phyloP scores from a whole-genome alignment of 495 filamentous ascomycete genomes.

The Astrothelium macrocarpum region DNA sequence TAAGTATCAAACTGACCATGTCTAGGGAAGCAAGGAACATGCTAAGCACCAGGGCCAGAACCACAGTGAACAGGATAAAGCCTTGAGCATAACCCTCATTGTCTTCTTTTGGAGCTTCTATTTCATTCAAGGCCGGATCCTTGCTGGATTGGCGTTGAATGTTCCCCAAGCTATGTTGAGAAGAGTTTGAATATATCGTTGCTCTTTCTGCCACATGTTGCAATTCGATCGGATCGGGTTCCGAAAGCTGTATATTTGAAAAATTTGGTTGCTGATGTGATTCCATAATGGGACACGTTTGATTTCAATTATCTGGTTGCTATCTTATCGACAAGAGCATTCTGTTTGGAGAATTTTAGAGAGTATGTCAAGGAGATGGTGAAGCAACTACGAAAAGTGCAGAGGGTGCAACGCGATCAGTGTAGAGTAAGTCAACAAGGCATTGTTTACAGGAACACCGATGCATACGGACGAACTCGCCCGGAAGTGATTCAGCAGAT shows the following conservation, averaged over 20 bases:
- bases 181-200: background rate
- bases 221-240: background rate
- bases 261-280: background rate
- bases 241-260: background rate
- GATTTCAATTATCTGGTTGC: background rate
- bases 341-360: no score
- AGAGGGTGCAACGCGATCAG: no score
- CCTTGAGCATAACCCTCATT: background rate
- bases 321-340: background rate
- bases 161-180: background rate
- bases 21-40: conserved; percentile 6
- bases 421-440: no score
- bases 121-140: background rate
- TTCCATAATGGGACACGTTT: background rate
- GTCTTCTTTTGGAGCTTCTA: background rate
- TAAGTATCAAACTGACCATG: conserved; percentile 1
- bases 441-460: no score
- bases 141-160: background rate
- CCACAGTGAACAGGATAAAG: background rate
- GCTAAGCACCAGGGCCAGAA: background rate
- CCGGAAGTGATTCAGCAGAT: no score
- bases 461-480: no score
- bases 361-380: no score
- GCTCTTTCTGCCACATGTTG: background rate
- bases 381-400: no score